Conservation (phyloP, 345 rosid genomes). For the Moringa oleifera region DNA sequence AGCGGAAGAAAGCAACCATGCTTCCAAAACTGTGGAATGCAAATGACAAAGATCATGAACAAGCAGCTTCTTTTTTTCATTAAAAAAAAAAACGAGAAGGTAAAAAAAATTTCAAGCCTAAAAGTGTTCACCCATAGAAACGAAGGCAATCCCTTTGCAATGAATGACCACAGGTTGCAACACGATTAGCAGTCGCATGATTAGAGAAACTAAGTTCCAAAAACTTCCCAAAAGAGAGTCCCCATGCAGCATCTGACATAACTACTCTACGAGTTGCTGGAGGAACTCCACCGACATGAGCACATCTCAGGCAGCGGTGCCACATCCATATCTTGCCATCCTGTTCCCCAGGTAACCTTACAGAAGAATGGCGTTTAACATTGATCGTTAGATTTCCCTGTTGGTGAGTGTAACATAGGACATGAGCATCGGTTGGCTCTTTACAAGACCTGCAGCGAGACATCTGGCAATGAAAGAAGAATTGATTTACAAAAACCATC, state of each 20-base stretch:
- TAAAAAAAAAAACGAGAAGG: too few relatives aligned
- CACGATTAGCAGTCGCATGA: slow-evolving; percentile 95
- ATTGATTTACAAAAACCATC: neutral
- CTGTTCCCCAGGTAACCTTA: slow-evolving; percentile 76
- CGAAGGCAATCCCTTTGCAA: slow-evolving; percentile 97
- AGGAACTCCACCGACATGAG: slow-evolving; percentile 80
- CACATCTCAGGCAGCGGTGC: slow-evolving; percentile 95
- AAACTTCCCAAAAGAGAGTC: slow-evolving; percentile 97
- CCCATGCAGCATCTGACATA: slow-evolving; percentile 99
- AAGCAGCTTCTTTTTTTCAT: neutral
- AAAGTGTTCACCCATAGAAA: slow-evolving; percentile 71
- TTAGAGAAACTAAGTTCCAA: slow-evolving; percentile 96
- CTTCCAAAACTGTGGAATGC: slow-evolving; percentile 65
- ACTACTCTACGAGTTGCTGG: slow-evolving; percentile 93
- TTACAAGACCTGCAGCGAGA: slow-evolving; percentile 65
- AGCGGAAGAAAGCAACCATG: slow-evolving; percentile 97
- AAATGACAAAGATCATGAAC: slow-evolving; percentile 14
- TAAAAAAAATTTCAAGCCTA: neutral
- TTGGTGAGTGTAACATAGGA: slow-evolving; percentile 85
- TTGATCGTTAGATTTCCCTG: slow-evolving; percentile 96
- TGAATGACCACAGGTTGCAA: slow-evolving; percentile 97
- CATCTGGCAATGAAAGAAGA: slow-evolving; percentile 30
- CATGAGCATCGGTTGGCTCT: slow-evolving; percentile 86
- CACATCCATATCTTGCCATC: slow-evolving; percentile 99
- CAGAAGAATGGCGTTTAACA: slow-evolving; percentile 60